Conservation (phyloP, 2,329 filamentous ascomycete species). For the Xylariaceae sp. region DNA sequence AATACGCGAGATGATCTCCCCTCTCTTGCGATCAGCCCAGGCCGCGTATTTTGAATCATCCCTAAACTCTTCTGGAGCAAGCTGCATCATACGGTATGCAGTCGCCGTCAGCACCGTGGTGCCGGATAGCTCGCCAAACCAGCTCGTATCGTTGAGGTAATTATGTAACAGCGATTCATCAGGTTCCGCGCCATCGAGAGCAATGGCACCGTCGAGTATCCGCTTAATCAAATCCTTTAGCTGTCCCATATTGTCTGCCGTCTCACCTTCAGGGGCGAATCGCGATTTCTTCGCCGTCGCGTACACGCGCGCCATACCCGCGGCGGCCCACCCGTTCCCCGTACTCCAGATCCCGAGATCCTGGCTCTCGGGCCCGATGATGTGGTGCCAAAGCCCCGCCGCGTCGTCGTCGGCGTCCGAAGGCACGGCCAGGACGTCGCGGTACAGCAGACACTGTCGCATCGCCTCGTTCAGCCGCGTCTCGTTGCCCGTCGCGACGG, state of each 20-base stretch:
- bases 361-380: constrained; percentile 31
- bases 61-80: constrained; percentile 32
- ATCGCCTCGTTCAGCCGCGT: constrained; percentile 31
- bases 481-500: constrained; percentile 32
- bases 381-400: constrained; percentile 38
- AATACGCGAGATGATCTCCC: constrained; percentile 30
- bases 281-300: constrained; percentile 35
- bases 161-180: constrained; percentile 37
- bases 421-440: constrained; percentile 31
- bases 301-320: constrained; percentile 41
- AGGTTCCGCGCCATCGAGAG: constrained; percentile 19
- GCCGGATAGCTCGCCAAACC: constrained; percentile 44
- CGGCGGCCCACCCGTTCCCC: constrained; percentile 44
- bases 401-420: constrained; percentile 23
- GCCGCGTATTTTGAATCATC: constrained; percentile 25
- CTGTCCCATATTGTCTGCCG: constrained; percentile 29
- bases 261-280: constrained; percentile 7
- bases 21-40: constrained; percentile 39
- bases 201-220: constrained; percentile 28
- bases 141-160: constrained; percentile 38
- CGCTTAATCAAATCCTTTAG: constrained; percentile 28
- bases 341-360: constrained; percentile 41
- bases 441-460: constrained; percentile 36
- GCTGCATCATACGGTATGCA: constrained; percentile 39
- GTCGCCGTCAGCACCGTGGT: constrained; percentile 41